A percentile compares a stretch with the other conserved stretches of the same genome.
Evolutionary conservation across 768 basidiomycete species (phyloP).

Genomic region (Gymnopilus junonius): DNA sequence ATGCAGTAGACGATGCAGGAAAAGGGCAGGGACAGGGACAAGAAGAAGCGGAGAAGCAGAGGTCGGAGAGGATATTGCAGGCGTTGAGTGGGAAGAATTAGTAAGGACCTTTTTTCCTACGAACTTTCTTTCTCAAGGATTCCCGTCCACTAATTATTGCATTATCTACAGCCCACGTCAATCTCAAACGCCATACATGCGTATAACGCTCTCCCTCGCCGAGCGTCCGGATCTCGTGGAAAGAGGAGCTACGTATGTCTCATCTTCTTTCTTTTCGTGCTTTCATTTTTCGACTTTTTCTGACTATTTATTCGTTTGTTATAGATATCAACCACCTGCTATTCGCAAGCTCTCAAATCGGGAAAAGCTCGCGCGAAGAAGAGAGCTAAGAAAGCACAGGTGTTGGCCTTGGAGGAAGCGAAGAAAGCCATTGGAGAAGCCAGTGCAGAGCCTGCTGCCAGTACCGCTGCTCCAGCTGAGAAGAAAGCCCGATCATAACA

Average conservation of each 20-base stretch:
- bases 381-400: constrained; percentile 33
- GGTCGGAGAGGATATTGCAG: constrained; percentile 39
- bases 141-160: too few species aligned
- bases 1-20: constrained; percentile 15
- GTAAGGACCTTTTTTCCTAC: constrained; percentile 43
- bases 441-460: neutral
- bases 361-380: constrained; percentile 60
- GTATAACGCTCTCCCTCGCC: constrained; percentile 59
- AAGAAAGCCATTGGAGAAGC: constrained; percentile 1
- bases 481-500: too few species aligned
- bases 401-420: neutral
- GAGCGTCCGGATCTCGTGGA: constrained; percentile 44
- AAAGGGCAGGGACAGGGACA: neutral
- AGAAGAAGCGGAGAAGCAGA: constrained; percentile 29
- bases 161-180: constrained; percentile 49
- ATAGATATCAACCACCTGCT: constrained; percentile 61
- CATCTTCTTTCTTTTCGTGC: neutral
- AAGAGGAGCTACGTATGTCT: constrained; percentile 56
- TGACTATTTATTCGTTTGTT: neutral
- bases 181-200: constrained; percentile 70
- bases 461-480: too few species aligned
- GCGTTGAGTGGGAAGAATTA: constrained; percentile 63
- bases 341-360: constrained; percentile 56
- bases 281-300: neutral
- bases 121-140: neutral